Conservation (phyloP, 2,329 filamentous ascomycete species). For the Pyrenochaeta sp. region DNA sequence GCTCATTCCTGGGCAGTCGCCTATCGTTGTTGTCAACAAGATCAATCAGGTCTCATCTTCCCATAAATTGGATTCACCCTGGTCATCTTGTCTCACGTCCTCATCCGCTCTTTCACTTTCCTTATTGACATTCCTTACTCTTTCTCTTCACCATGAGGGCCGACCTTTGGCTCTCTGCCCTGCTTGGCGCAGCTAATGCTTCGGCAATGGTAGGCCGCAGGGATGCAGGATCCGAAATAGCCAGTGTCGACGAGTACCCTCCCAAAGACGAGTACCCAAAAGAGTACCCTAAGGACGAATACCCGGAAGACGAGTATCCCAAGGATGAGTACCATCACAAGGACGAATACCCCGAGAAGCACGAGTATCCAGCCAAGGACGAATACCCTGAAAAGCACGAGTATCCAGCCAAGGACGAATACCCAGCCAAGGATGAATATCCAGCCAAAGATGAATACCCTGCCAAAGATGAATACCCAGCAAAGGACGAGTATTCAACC, state of each 20-base stretch:
- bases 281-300: not conserved
- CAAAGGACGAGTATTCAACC: not conserved
- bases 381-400: not conserved
- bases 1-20: constrained; percentile 29
- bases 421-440: not conserved
- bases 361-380: not conserved
- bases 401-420: not conserved
- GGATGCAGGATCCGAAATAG: not conserved
- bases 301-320: not conserved
- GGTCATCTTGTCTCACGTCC: constrained; percentile 28
- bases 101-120: constrained; percentile 27
- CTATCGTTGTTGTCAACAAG: constrained; percentile 30
- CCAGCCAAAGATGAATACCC: constrained; percentile 1
- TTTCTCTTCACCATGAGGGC: constrained; percentile 34
- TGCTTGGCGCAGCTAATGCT: constrained; percentile 29
- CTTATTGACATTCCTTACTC: constrained; percentile 25
- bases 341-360: not conserved
- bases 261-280: not conserved
- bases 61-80: constrained; percentile 38
- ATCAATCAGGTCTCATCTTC: constrained; percentile 26
- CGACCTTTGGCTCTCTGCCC: constrained; percentile 16
- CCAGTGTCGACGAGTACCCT: not conserved
- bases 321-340: not conserved
- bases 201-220: constrained; percentile 16
- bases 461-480: not conserved